Evolutionary conservation across 208 protist genomes (phyloP).

Genomic region (Trypanosoma brucei): DNA sequence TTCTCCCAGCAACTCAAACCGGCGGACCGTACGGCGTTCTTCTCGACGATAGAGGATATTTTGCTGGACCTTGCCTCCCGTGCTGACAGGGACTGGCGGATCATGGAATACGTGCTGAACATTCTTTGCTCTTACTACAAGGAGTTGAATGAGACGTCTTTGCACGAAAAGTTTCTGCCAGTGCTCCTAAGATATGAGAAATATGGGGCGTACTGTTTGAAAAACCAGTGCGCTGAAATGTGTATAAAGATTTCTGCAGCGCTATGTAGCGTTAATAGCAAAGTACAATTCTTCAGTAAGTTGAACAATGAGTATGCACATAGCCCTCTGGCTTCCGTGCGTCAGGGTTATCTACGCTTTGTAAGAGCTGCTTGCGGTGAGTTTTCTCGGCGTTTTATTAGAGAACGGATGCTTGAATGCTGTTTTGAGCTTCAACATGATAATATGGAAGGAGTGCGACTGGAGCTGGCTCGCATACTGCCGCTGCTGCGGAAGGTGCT

Average conservation of each 20-base stretch:
- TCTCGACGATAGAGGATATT: slow-evolving; percentile 40
- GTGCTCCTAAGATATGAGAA: slow-evolving; percentile 55
- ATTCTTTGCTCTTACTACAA: slow-evolving; percentile 53
- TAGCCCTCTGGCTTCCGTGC: slow-evolving; percentile 58
- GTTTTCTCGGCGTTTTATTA: slow-evolving; percentile 78
- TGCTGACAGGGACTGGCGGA: slow-evolving; percentile 62
- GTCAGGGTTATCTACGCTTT: slow-evolving; percentile 67
- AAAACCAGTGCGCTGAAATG: slow-evolving; percentile 50
- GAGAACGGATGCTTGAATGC: slow-evolving; percentile 78
- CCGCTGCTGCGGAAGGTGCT: slow-evolving; percentile 45
- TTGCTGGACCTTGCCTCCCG: slow-evolving; percentile 36
- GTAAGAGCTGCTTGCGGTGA: slow-evolving; percentile 42
- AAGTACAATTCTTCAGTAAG: slow-evolving; percentile 76
- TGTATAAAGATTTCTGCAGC: slow-evolving; percentile 43
- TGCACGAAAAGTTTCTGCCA: slow-evolving; percentile 70
- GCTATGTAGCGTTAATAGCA: slow-evolving; percentile 33
- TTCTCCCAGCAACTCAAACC: slow-evolving; percentile 49
- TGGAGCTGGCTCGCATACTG: slow-evolving; percentile 54
- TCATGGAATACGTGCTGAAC: slow-evolving; percentile 56
- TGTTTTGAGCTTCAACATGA: slow-evolving; percentile 79
- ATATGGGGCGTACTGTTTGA: slow-evolving; percentile 65
- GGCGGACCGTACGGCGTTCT: slow-evolving; percentile 43
- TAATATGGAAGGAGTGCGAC: slow-evolving; percentile 58
- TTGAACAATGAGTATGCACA: slow-evolving; percentile 83
- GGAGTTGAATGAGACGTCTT: slow-evolving; percentile 40